Conservation (phyloP, 2,329 filamentous ascomycete genomes). For the Daldinia sp. region DNA sequence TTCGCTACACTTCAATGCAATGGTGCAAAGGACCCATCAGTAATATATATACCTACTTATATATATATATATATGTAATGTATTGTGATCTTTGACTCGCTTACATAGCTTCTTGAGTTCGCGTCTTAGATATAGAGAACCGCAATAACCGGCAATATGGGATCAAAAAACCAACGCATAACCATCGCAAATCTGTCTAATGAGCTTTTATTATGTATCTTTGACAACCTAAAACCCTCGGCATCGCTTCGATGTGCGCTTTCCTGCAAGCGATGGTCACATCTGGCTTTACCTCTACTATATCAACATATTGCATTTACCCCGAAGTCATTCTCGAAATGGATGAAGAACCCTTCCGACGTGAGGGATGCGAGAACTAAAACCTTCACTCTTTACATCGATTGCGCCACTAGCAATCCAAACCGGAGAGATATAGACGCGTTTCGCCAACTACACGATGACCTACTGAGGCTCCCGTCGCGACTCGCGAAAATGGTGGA, state of each 20-base stretch:
- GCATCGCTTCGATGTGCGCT: slow-evolving; percentile 8
- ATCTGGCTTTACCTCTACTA: slow-evolving; percentile 17
- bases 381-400: slow-evolving; percentile 17
- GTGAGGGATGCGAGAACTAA: slow-evolving; percentile 3
- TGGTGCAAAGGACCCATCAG: too few species aligned
- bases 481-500: slow-evolving; percentile 22
- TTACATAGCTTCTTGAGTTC: too few species aligned
- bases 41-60: too few species aligned
- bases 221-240: slow-evolving; percentile 8
- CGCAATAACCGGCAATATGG: background rate
- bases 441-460: background rate
- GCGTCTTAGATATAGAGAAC: background rate
- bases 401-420: background rate
- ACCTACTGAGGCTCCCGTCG: slow-evolving; percentile 7
- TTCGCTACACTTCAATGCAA: too few species aligned
- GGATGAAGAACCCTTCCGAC: background rate
- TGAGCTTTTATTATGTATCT: slow-evolving; percentile 14
- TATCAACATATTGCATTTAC: slow-evolving; percentile 21
- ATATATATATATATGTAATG: too few species aligned
- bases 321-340: slow-evolving; percentile 3
- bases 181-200: slow-evolving; percentile 14
- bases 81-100: too few species aligned
- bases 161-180: background rate
- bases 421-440: background rate
- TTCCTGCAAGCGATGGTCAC: slow-evolving; percentile 26